A percentile compares a stretch with the other conserved stretches of the same genome.
Conservation (phyloP, 2,329 filamentous ascomycete species). For the Rutstroemia sp. region DNA sequence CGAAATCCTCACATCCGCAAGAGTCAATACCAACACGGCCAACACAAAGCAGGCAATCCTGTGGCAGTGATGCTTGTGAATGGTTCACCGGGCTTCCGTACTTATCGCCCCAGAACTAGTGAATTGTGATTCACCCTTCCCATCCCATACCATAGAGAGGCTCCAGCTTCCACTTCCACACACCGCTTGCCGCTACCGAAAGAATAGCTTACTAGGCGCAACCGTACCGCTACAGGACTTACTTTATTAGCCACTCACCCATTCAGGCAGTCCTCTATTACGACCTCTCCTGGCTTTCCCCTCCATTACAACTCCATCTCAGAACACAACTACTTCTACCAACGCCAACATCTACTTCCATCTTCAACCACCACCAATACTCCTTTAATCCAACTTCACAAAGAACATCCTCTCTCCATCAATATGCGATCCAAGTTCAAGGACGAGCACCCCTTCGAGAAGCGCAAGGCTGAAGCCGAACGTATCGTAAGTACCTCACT, state of each 20-base stretch:
- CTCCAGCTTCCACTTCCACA: neutral
- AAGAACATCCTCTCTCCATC: conserved; percentile 31
- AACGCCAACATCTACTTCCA: conserved; percentile 3
- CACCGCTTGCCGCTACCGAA: conserved; percentile 4
- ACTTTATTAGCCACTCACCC: neutral
- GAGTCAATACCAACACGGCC: too few species aligned
- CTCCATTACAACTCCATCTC: neutral
- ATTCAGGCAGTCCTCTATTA: neutral
- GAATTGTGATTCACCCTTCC: neutral
- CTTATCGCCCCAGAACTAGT: neutral
- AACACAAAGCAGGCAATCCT: too few species aligned
- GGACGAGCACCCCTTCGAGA: conserved; percentile 99
- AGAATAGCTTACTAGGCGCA: neutral
- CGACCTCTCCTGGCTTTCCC: neutral
- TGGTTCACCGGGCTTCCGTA: neutral
- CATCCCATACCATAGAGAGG: neutral
- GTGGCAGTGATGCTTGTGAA: neutral
- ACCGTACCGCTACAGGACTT: too few species aligned
- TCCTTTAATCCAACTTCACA: neutral
- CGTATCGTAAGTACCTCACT: conserved; percentile 39
- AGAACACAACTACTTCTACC: conserved; percentile 7
- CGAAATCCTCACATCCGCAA: neutral
- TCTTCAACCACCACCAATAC: neutral
- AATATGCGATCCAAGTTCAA: conserved; percentile 99
- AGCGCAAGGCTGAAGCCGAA: conserved; percentile 99